Percentiles rank a stretch among this genome's conserved stretches.
Conservation (phyloP, 306 rosid species). For the Sechiopsis laciniata region DNA sequence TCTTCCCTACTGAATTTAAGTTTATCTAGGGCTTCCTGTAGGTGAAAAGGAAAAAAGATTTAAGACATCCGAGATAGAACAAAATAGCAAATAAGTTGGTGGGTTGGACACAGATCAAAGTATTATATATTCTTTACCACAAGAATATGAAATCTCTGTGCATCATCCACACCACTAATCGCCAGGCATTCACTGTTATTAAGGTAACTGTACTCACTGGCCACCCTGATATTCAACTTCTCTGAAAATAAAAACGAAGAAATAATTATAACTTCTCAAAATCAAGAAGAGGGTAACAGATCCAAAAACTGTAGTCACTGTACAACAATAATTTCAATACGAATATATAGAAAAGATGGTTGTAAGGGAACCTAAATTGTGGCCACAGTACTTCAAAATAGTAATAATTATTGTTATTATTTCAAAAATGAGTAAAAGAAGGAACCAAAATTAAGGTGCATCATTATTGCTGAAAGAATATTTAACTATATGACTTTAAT, state of each 20-base stretch:
- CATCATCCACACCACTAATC: conserved; percentile 56
- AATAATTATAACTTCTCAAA: not conserved
- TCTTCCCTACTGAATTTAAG: conserved; percentile 60
- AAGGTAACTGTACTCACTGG: conserved; percentile 76
- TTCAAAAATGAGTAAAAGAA: not conserved
- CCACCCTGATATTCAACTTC: conserved; percentile 58
- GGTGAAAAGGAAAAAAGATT: conserved; percentile 6
- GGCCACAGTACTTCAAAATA: not conserved
- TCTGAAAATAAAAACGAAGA: conserved; percentile 43
- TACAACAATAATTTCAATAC: not conserved
- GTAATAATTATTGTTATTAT: not conserved
- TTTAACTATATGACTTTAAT: not conserved
- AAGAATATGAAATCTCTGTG: conserved; percentile 42
- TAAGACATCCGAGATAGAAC: conserved; percentile 19
- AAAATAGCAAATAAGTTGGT: conserved; percentile 13
- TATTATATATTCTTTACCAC: conserved; percentile 45
- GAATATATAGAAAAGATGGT: not conserved
- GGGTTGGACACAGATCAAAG: conserved; percentile 19
- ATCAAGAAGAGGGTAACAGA: not conserved
- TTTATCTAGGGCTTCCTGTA: conserved; percentile 64
- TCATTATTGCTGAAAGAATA: not conserved
- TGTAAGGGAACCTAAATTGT: not conserved
- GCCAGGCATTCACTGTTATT: conserved; percentile 74
- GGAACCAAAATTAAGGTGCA: not conserved
- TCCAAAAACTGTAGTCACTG: conserved; percentile 13